Conservation (phyloP, 2,329 filamentous ascomycete genomes). For the Metarhizium album region DNA sequence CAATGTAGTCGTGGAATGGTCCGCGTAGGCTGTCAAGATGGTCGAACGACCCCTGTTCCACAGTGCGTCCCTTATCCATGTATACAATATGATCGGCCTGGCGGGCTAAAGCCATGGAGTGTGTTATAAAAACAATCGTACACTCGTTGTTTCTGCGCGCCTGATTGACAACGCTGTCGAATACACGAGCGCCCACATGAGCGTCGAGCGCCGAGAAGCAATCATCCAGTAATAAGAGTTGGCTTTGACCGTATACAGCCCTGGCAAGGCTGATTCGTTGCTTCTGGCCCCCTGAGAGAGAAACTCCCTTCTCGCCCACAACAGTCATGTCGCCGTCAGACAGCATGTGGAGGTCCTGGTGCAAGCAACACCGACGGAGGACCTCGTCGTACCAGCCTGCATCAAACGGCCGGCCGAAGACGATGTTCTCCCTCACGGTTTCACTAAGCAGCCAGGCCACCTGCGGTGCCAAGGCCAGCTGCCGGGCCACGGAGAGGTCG, state of each 20-base stretch:
- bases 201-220: slow-evolving; percentile 57
- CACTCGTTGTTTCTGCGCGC: slow-evolving; percentile 8
- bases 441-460: slow-evolving; percentile 21
- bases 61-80: slow-evolving; percentile 55
- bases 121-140: slow-evolving; percentile 15
- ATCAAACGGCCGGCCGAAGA: slow-evolving; percentile 45
- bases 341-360: slow-evolving; percentile 66
- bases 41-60: slow-evolving; percentile 37
- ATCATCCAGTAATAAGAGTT: slow-evolving; percentile 75
- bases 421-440: slow-evolving; percentile 42
- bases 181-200: slow-evolving; percentile 8
- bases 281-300: slow-evolving; percentile 83
- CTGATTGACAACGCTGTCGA: slow-evolving; percentile 12
- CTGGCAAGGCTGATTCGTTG: slow-evolving; percentile 85
- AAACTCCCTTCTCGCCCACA: slow-evolving; percentile 85
- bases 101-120: slow-evolving; percentile 47
- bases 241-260: slow-evolving; percentile 76
- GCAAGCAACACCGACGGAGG: slow-evolving; percentile 52
- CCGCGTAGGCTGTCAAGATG: slow-evolving; percentile 21
- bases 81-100: slow-evolving; percentile 55
- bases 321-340: slow-evolving; percentile 77
- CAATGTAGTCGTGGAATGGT: slow-evolving; percentile 17
- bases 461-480: slow-evolving; percentile 6
- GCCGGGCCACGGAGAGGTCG: background rate
- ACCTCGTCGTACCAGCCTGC: slow-evolving; percentile 52